Evolutionary conservation across 2,329 filamentous ascomycete genomes (phyloP), one percentile per base, ranked within the genome.

Genomic region (Penicillium sp.): DNA sequence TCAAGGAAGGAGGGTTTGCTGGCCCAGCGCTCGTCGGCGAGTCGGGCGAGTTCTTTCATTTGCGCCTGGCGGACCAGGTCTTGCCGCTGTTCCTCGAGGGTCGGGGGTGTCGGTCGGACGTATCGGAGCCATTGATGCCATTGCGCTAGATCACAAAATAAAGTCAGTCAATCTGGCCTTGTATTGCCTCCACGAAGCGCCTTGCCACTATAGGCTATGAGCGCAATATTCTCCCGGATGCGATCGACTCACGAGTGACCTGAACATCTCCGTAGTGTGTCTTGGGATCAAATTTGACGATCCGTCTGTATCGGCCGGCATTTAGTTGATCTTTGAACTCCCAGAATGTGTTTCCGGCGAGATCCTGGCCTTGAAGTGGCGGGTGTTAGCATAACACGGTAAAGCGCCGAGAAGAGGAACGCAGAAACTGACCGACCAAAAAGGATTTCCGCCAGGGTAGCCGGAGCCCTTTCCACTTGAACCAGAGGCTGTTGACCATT

Each of bases 41-140:
- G 72, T 45, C 76, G 79, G 2, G 84, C 85, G 22, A 87, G 78
- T 49, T 82, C 66, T 67, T 85, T 86, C 64, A 87, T 81, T 55
- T 78, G 78, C n/a, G 75, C 72, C 67, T 84, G 84, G 26, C 85
- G 77, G 31, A 78, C 62, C 44, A 85, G 59, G 55, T 88, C 85
- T 45, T 78, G 73, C 57, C 79, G 78, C 64, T 87, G 85, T 70
- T 88, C 85, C 61, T 79, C 67, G 48, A 87, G 67, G 1, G 79
- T 77, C 0, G 85, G 85, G 2, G 85, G 75, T 15, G 81, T 74
- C 49, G 73, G 64, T 43, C 85, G 82, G 9, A 84, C 83, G 62
- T 86, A 79, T 64, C 85, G 83, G 25, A 88, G 81, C 85, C 85
- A 88, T 74, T 87, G 85, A 66, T 85, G 83, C 85, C 85, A 88